Evolutionary conservation across 257 asterid genomes (phyloP), one percentile per base, ranked within the genome.

Genomic region (Jacaranda mimosifolia): DNA sequence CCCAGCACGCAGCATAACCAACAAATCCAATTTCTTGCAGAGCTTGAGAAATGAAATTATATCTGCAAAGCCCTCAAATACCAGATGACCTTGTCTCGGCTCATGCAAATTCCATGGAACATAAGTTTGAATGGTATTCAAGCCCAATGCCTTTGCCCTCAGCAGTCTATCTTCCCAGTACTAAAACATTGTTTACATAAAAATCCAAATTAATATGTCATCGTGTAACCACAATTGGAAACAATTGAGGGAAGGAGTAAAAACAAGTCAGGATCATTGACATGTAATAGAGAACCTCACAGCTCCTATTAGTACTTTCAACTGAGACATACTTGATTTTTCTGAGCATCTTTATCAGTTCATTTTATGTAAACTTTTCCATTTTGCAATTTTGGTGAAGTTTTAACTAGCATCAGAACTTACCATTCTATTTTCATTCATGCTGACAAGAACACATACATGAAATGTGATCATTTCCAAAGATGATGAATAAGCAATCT

Each of bases 101-200:
- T 95, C 98, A 62, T 95, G 98, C 81, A 95, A 85, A 82, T 95
- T 95, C 99, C 99, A 95, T 2, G 98, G 97, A 65, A 95, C 96
- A 64, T 95, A 95, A 36, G 97, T 91, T 80, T 95, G 99, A 80
- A 95, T 85, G 65, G 99, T 77, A 72, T 95, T 95, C 92, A 95
- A 85, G 38, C 99, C 99, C 89, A 95, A 84, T 39, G 98, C 98
- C 93, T 95, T 95, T 59, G 93, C 98, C 82, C 98, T 88, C 89
- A 88, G 75, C 75, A 93, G 88, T 73, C 99, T 89, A 87, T 95
- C 99, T 85, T 92, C 96, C 99, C 99, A 95, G 77, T 90, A 90
- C 99, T 95, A 77, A 26, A 81, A 76, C 81, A 68, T 64, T 17
- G 75, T 81, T 64, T 36, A 77, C 66, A 70, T 75, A 79, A 78